phyloP scores from a whole-genome alignment of 2,329 filamentous ascomycete species.

The Colletotrichum liaoningense region DNA sequence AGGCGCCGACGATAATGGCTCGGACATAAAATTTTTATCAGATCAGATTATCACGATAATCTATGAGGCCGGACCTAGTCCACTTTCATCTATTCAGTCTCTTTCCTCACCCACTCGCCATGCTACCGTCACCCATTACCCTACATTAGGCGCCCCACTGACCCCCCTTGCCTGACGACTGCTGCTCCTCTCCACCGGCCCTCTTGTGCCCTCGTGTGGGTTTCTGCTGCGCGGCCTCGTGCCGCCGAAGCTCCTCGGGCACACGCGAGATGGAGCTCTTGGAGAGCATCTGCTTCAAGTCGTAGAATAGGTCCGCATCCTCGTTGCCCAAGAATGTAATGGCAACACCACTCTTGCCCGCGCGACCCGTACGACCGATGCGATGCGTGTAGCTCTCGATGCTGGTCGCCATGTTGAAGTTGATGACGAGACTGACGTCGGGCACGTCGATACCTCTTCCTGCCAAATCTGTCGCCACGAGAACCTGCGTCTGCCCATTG shows the following conservation, averaged over 20 bases:
- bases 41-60: slow-evolving; percentile 36
- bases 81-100: slow-evolving; percentile 17
- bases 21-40: slow-evolving; percentile 28
- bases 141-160: slow-evolving; percentile 31
- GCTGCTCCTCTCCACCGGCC: slow-evolving; percentile 40
- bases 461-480: slow-evolving; percentile 95
- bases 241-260: slow-evolving; percentile 89
- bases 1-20: slow-evolving; percentile 25
- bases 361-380: slow-evolving; percentile 96
- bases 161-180: slow-evolving; percentile 28
- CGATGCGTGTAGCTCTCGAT: slow-evolving; percentile 98
- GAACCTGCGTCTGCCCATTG: slow-evolving; percentile 82
- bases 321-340: slow-evolving; percentile 96
- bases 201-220: slow-evolving; percentile 48
- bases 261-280: slow-evolving; percentile 91
- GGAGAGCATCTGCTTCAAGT: slow-evolving; percentile 93
- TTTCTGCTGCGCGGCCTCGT: slow-evolving; percentile 92
- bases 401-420: slow-evolving; percentile 97
- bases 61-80: slow-evolving; percentile 17
- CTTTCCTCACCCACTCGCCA: slow-evolving; percentile 20
- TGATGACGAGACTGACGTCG: slow-evolving; percentile 93
- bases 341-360: slow-evolving; percentile 94
- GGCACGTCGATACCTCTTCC: slow-evolving; percentile 98
- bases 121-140: slow-evolving; percentile 29
- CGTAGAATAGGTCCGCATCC: slow-evolving; percentile 91